Conservation (phyloP, 2,329 filamentous ascomycete genomes). For the Penicillium sumatraense region DNA sequence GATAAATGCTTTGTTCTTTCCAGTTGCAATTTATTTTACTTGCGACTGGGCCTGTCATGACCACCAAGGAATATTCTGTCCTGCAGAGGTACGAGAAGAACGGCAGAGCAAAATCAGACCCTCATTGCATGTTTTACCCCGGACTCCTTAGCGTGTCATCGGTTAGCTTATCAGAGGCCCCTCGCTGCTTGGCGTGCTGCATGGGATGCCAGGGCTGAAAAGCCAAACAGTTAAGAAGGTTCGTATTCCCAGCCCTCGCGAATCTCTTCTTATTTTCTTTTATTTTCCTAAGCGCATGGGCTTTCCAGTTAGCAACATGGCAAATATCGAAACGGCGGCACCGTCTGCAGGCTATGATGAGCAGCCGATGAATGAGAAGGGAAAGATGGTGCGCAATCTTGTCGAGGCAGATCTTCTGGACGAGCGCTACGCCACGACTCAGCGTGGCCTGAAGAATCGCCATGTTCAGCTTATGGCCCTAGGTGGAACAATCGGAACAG, state of each 20-base stretch:
- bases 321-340: conserved; percentile 4
- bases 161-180: conserved; percentile 13
- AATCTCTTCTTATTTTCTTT: neutral
- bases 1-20: neutral
- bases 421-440: conserved; percentile 44
- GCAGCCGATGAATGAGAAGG: conserved; percentile 16
- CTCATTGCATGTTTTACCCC: conserved; percentile 8
- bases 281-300: neutral
- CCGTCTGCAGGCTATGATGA: neutral
- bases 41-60: neutral
- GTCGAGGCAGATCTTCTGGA: conserved; percentile 47
- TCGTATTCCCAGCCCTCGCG: conserved; percentile 2
- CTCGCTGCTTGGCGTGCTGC: neutral
- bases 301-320: conserved; percentile 1
- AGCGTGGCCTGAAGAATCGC: conserved; percentile 48
- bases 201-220: neutral
- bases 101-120: neutral
- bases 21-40: neutral
- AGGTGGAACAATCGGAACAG: conserved; percentile 58
- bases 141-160: conserved; percentile 5
- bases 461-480: conserved; percentile 40
- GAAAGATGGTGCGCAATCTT: conserved; percentile 22
- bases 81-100: neutral
- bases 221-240: conserved; percentile 7
- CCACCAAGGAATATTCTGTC: neutral